Conservation (phyloP, 148 eudicot species). For the Agrostemma githago region DNA sequence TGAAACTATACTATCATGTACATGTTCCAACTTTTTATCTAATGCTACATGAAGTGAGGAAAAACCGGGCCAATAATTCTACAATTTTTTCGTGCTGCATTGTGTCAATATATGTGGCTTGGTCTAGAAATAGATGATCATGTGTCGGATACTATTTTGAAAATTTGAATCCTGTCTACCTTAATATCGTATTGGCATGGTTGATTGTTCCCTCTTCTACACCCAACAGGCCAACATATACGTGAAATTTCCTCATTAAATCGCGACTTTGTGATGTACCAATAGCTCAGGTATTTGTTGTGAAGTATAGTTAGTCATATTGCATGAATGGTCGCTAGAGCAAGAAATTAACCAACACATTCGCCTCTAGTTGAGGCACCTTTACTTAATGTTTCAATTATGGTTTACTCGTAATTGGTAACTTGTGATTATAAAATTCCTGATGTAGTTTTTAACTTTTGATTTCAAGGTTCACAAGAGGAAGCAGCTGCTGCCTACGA, state of each 20-base stretch:
- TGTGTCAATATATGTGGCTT: neutral
- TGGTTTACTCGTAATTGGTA: neutral
- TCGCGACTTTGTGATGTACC: neutral
- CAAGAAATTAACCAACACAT: too few relatives aligned
- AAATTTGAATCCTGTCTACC: too few relatives aligned
- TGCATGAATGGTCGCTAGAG: neutral
- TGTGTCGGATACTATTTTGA: too few relatives aligned
- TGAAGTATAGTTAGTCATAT: neutral
- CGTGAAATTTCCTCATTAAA: neutral
- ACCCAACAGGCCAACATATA: too few relatives aligned
- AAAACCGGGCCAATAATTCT: neutral
- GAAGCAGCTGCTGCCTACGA: slow-evolving; percentile 98
- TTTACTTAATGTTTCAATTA: neutral
- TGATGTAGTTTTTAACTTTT: neutral
- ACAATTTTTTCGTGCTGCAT: neutral
- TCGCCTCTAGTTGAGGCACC: neutral
- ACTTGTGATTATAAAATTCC: neutral
- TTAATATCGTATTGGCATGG: too few relatives aligned
- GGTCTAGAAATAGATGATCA: neutral
- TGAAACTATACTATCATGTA: neutral
- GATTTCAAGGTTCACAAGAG: slow-evolving; percentile 71
- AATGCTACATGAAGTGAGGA: neutral
- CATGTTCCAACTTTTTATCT: neutral
- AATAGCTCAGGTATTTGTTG: neutral
- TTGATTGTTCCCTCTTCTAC: too few relatives aligned